Base-by-base conservation (phyloP, 2,329 filamentous ascomycete genomes). In the Immersiporthe knoxdaviesiana region DNA sequence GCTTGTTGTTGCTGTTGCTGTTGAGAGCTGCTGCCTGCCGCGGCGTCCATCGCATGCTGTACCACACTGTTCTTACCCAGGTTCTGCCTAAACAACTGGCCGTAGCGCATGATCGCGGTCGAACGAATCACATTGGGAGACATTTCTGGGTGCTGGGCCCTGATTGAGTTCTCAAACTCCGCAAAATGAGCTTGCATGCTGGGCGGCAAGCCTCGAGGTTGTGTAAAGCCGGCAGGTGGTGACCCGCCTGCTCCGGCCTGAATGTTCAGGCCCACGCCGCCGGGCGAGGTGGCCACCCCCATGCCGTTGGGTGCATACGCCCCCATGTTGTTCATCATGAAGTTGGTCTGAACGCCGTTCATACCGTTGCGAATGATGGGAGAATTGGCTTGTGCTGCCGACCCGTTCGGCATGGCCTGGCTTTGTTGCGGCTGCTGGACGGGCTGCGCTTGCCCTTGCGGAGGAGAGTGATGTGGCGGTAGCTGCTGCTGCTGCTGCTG, bases 21-120 rank as follows among this genome's bases (percentile, higher is more conserved):
- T 71, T 85, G 83, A 10, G 81, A 81, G 5, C 81, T 79, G 18
- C 78, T 83, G 12, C 85, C 86, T 2, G 85, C 84, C 2, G 86
- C 85, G 37, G 85, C 83, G 72, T 83, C 85, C 84, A 88, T 87
- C 1, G 85, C 85, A 32, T 82, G 83, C 71, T 86, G 83, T 12
- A 63, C 68, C 16, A 67, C 70, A 73, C 82, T 68, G 78, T 78
- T 66, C 82, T 81, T 73, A 80, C 85, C 69, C 80, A 87, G 82
- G 59, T 82, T 76, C 37, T 83, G 78, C 21, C 70, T 66, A 35
- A 68, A 68, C 44, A 72, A 27, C 37, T 70, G 70, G 30, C 70
- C 68, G 63, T 86, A 77, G 62, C 85, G 81, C 68, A 86, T 83
- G 21, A 83, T 84, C 0, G 87, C 87, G 71, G 86, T 80, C 47